Percentiles rank a stretch among this genome's conserved stretches.
phyloP scores from a whole-genome alignment of 805 yeast genomes.

The Debaryomyces castellii region DNA sequence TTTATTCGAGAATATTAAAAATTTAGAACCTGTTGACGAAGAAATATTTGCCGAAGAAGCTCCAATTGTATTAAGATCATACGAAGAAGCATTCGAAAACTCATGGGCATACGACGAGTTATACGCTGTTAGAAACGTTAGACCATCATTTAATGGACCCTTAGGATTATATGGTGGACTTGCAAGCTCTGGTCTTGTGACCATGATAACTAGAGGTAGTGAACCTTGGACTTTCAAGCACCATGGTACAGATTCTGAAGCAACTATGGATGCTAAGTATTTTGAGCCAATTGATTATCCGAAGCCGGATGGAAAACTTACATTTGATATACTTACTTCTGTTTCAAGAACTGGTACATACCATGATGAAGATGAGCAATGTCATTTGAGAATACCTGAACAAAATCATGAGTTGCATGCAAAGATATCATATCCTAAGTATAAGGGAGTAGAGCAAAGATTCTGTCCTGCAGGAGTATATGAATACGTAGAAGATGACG shows the following conservation, averaged over 20 bases:
- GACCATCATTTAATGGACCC: slow-evolving; percentile 84
- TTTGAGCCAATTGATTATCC: slow-evolving; percentile 81
- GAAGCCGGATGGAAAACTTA: slow-evolving; percentile 90
- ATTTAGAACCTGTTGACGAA: slow-evolving; percentile 47
- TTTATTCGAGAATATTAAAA: slow-evolving; percentile 49
- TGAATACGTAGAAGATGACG: slow-evolving; percentile 79
- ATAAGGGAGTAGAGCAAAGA: slow-evolving; percentile 82
- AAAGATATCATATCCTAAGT: slow-evolving; percentile 65
- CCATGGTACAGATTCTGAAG: slow-evolving; percentile 65
- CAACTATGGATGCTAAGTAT: slow-evolving; percentile 66
- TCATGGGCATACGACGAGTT: slow-evolving; percentile 91
- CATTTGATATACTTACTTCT: slow-evolving; percentile 91
- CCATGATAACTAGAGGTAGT: slow-evolving; percentile 73
- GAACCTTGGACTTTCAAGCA: slow-evolving; percentile 87
- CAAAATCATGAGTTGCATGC: slow-evolving; percentile 71
- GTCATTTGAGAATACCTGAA: slow-evolving; percentile 69
- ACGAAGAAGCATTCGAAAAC: slow-evolving; percentile 61
- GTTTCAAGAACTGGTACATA: slow-evolving; percentile 95
- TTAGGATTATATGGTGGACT: slow-evolving; percentile 83
- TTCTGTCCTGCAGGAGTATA: slow-evolving; percentile 99
- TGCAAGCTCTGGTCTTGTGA: slow-evolving; percentile 78
- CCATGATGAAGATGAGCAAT: slow-evolving; percentile 91
- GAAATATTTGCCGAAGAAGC: slow-evolving; percentile 34
- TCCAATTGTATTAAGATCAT: slow-evolving; percentile 51
- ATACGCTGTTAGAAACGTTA: slow-evolving; percentile 79